Evolutionary conservation across 1,139 yeast species (phyloP), one percentile per base, ranked within the genome.

Genomic region (Candida smagusa): DNA sequence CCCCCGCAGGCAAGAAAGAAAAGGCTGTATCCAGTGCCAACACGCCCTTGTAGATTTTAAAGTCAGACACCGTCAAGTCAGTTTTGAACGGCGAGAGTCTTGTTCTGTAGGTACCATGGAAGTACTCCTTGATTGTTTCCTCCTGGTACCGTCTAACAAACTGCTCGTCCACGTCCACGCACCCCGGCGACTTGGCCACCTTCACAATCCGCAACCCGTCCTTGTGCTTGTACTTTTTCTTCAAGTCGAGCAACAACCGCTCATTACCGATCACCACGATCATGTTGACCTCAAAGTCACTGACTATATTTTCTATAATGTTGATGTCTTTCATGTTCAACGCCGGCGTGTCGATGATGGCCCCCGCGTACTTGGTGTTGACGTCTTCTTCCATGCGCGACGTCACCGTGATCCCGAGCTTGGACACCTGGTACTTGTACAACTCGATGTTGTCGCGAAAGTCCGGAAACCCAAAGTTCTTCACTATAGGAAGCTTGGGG

Each of bases 401-500:
- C 39, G 70, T 56, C 0, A 80, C 81, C 0, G 80, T 77, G 2
- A 72, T 65, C 0, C 88, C 84, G 25, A 90, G 63, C 47, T 78
- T 72, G 1, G 80, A 61, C 1, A 82, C 57, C 34, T 74, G 72
- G 40, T 74, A 68, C 43, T 76, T 74, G 61, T 79, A 92, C 41
- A 79, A 73, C 34, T 74, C 77, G 35, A 74, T 53, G 57, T 89
- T 89, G 11, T 79, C 81, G 3, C 63, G 50, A 21, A 79, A 70
- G 29, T 68, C 63, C 34, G 81, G 85, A 38, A 83, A 72, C 0
- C 98, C 98, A 59, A 72, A 88, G 52, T 76, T 81, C 53, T 85
- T 84, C 7, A 86, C 94, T 22, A 85, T 59, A 0, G 97, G 97
- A 55, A 87, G 95, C 56, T 88, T 87, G 11, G 92, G 88, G 57